These are phyloP conservation scores for Erythrophleum fordii DNA, from an alignment of 306 rosid genomes.

Conservation along the genomic window DNA sequence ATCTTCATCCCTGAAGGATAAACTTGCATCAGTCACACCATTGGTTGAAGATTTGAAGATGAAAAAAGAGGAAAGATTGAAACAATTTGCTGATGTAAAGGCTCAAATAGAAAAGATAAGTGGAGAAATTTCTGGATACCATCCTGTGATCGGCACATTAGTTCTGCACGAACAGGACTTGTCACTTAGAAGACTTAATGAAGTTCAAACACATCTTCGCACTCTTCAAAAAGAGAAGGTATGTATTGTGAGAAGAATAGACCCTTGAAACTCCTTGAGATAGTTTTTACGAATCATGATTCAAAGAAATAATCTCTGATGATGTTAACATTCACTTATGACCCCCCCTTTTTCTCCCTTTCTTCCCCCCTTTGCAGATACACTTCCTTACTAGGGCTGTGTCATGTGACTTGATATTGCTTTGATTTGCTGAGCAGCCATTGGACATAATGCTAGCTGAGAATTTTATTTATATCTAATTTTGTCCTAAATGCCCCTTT, in stretches of 20 bases:
- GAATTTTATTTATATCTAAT: neutral
- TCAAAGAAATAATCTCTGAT: neutral
- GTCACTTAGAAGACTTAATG: constrained; percentile 85
- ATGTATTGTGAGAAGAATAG: constrained; percentile 20
- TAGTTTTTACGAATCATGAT: constrained; percentile 1
- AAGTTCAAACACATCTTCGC: constrained; percentile 77
- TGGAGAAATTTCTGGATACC: constrained; percentile 80
- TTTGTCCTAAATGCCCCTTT: neutral
- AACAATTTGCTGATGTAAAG: constrained; percentile 77
- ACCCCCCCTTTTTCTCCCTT: neutral
- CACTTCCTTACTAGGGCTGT: neutral
- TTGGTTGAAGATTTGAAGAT: constrained; percentile 75
- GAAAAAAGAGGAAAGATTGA: constrained; percentile 81
- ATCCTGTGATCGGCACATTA: constrained; percentile 39
- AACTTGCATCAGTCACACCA: constrained; percentile 87
- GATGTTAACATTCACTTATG: constrained; percentile 18
- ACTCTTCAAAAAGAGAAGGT: constrained; percentile 94
- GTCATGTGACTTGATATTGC: too few relatives aligned
- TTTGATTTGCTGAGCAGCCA: too few relatives aligned
- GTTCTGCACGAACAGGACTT: constrained; percentile 71
- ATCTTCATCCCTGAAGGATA: constrained; percentile 77
- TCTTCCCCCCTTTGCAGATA: neutral
- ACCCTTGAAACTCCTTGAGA: constrained; percentile 16
- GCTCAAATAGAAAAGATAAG: constrained; percentile 84
- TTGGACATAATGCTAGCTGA: neutral